phyloP scores from a whole-genome alignment of 2,329 filamentous ascomycete genomes.

The Juglanconis sp. region DNA sequence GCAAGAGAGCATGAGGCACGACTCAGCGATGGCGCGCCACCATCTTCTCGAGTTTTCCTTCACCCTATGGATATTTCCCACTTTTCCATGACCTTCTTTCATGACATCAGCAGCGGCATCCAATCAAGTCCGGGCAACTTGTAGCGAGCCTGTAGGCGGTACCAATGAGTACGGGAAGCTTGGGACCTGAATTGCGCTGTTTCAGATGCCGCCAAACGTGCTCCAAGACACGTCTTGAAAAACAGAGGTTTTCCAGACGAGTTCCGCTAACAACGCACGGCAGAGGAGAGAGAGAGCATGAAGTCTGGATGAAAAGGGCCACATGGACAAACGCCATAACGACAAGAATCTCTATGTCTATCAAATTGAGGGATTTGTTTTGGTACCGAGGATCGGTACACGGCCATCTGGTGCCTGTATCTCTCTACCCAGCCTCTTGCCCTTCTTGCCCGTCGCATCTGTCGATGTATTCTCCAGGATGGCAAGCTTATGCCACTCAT shows the following conservation, averaged over 20 bases:
- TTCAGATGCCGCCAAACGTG: neutral
- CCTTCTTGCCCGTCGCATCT: neutral
- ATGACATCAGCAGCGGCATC: neutral
- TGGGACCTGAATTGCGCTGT: neutral
- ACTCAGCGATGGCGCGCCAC: no score
- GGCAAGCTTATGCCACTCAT: neutral
- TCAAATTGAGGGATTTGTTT: slow-evolving; percentile 5
- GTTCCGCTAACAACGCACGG: no score
- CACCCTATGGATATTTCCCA: no score
- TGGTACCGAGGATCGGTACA: slow-evolving; percentile 8
- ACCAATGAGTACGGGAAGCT: neutral
- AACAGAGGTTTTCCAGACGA: no score
- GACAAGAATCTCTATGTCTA: slow-evolving; percentile 16
- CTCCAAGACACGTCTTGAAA: neutral
- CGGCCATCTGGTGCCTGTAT: slow-evolving; percentile 1
- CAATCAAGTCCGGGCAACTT: neutral
- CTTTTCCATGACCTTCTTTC: no score
- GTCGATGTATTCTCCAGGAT: neutral
- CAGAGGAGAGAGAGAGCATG: neutral
- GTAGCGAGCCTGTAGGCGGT: neutral
- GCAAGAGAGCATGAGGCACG: no score
- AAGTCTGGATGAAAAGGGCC: neutral
- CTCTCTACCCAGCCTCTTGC: slow-evolving; percentile 1
- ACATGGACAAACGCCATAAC: slow-evolving; percentile 9
- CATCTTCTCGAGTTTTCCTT: no score